A percentile compares a stretch with the other conserved stretches of the same genome.
These are phyloP conservation scores for Rubroboletus satanas DNA, from an alignment of 768 basidiomycete genomes.

Conservation along the genomic window DNA sequence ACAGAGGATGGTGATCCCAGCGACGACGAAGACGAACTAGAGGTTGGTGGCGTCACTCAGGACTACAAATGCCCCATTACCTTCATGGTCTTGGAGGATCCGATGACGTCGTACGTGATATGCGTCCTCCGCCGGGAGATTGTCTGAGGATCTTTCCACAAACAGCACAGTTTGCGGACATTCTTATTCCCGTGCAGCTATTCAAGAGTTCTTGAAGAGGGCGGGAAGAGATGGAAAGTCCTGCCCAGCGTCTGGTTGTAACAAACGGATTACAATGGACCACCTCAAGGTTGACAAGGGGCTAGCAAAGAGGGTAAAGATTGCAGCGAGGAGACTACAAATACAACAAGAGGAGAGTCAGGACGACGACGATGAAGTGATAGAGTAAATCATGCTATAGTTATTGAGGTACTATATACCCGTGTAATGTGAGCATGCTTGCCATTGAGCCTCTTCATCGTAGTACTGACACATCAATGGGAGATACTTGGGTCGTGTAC, in stretches of 20 bases:
- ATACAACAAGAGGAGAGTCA: conserved; percentile 37
- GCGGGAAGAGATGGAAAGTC: conserved; percentile 33
- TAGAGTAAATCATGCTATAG: conserved; percentile 38
- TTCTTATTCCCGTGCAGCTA: conserved; percentile 73
- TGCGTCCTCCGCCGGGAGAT: not conserved
- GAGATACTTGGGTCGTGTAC: not conserved
- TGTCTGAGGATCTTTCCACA: not conserved
- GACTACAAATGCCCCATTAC: conserved; percentile 84
- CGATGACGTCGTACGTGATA: conserved; percentile 74
- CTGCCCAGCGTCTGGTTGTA: conserved; percentile 76
- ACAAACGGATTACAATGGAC: conserved; percentile 47
- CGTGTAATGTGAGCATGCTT: conserved; percentile 9
- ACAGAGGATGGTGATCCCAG: conserved; percentile 78
- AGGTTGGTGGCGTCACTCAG: conserved; percentile 81
- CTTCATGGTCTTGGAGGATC: conserved; percentile 60
- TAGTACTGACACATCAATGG: not conserved
- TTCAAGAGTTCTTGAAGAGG: conserved; percentile 56
- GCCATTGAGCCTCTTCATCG: not conserved
- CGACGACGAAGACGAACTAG: conserved; percentile 84
- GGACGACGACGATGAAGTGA: conserved; percentile 43
- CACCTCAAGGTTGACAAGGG: conserved; percentile 53
- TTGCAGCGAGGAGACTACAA: conserved; percentile 49
- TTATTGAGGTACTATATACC: conserved; percentile 2
- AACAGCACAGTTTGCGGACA: conserved; percentile 69
- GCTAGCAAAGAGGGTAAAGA: conserved; percentile 60